Percentiles rank a stretch among this genome's conserved stretches.
These are phyloP conservation scores for Phylloboletellus chloephorus DNA, from an alignment of 1,284 basidiomycete genomes.

Conservation along the genomic window DNA sequence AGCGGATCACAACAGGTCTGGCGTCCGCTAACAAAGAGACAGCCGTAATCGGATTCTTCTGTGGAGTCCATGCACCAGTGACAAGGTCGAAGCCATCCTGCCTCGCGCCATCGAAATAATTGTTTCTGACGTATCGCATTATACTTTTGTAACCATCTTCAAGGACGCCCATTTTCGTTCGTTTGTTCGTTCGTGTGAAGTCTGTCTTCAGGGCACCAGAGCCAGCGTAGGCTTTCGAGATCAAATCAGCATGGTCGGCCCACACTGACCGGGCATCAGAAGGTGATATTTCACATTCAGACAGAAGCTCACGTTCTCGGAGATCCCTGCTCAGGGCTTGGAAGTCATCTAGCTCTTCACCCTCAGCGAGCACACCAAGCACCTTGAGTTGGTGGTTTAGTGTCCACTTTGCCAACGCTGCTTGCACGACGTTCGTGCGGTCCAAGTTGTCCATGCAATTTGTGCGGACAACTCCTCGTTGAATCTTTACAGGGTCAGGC, in stretches of 20 bases:
- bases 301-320: slow-evolving; percentile 67
- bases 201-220: slow-evolving; percentile 97
- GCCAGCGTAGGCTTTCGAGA: slow-evolving; percentile 90
- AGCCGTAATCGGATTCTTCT: slow-evolving; percentile 60
- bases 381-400: slow-evolving; percentile 76
- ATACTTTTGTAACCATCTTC: slow-evolving; percentile 88
- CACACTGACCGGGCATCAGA: slow-evolving; percentile 61
- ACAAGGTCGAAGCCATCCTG: slow-evolving; percentile 93
- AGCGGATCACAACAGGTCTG: slow-evolving; percentile 75
- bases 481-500: slow-evolving; percentile 47
- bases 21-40: slow-evolving; percentile 72
- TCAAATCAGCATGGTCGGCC: slow-evolving; percentile 94
- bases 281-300: slow-evolving; percentile 1
- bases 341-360: slow-evolving; percentile 73
- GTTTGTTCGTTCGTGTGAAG: slow-evolving; percentile 90
- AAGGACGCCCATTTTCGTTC: slow-evolving; percentile 73
- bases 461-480: slow-evolving; percentile 69
- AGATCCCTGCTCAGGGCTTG: slow-evolving; percentile 78
- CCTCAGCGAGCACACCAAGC: slow-evolving; percentile 64
- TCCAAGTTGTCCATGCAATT: slow-evolving; percentile 98
- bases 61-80: slow-evolving; percentile 85
- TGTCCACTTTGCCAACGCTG: slow-evolving; percentile 80
- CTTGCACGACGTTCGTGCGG: slow-evolving; percentile 95
- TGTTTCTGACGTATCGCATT: slow-evolving; percentile 92
- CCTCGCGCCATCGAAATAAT: slow-evolving; percentile 92